phyloP scores from a whole-genome alignment of 2,329 filamentous ascomycete species.

The Cryphonectria nitschkei region DNA sequence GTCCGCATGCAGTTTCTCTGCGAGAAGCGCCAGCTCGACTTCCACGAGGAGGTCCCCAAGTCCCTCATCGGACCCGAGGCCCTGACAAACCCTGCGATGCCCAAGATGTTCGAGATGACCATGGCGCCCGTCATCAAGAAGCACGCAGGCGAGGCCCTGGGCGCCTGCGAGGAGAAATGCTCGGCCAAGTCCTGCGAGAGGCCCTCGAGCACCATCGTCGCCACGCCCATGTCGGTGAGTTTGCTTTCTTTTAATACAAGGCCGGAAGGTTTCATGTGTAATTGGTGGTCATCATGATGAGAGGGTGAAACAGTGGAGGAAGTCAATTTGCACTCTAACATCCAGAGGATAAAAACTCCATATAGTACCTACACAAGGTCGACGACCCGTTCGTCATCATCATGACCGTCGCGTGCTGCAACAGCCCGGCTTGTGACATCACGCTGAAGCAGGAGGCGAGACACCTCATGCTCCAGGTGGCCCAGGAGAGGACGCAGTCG shows the following conservation, averaged over 20 bases:
- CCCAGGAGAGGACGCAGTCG: slow-evolving; percentile 25
- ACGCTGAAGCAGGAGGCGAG: slow-evolving; percentile 26
- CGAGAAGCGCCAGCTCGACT: slow-evolving; percentile 29
- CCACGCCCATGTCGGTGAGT: slow-evolving; percentile 30
- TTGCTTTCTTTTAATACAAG: not conserved
- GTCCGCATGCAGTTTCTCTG: slow-evolving; percentile 30
- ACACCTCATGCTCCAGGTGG: slow-evolving; percentile 28
- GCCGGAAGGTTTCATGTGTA: not conserved
- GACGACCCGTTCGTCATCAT: slow-evolving; percentile 30
- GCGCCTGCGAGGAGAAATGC: slow-evolving; percentile 29
- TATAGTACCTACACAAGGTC: slow-evolving; percentile 27
- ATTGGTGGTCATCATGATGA: not conserved
- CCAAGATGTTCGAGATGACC: slow-evolving; percentile 26
- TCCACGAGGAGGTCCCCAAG: slow-evolving; percentile 27
- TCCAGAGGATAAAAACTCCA: not conserved
- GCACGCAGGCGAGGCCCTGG: slow-evolving; percentile 27
- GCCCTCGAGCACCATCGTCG: slow-evolving; percentile 23
- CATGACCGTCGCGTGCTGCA: slow-evolving; percentile 30
- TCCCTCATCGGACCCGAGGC: slow-evolving; percentile 28
- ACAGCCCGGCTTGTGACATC: slow-evolving; percentile 14
- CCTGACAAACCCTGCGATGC: slow-evolving; percentile 27
- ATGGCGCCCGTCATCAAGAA: slow-evolving; percentile 26
- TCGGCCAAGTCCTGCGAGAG: slow-evolving; percentile 21
- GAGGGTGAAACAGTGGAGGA: not conserved
- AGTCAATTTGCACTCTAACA: not conserved